These are phyloP conservation scores for Galerina sulciceps DNA, from an alignment of 768 basidiomycete species.

Conservation along the genomic window DNA sequence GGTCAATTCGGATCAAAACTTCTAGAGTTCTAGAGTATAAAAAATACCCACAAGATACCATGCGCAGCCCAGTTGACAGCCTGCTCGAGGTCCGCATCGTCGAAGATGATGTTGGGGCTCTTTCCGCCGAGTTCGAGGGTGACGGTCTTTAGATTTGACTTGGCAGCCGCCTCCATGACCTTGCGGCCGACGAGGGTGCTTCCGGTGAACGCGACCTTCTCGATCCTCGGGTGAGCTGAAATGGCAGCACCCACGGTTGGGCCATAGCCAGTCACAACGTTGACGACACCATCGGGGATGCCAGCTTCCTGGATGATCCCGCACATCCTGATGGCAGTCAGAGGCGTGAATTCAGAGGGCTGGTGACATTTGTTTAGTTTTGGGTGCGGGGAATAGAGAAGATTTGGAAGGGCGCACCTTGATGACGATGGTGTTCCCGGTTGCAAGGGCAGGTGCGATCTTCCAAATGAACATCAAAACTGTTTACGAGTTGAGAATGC, in stretches of 20 bases:
- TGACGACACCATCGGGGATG: constrained; percentile 80
- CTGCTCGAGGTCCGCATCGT: constrained; percentile 74
- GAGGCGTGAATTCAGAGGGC: constrained; percentile 80
- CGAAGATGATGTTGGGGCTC: constrained; percentile 72
- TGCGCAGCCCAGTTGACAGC: constrained; percentile 73
- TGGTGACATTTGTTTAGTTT: constrained; percentile 22
- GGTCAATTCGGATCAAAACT: neutral
- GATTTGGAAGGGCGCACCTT: constrained; percentile 38
- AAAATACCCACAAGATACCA: constrained; percentile 69
- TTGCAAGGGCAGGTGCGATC: constrained; percentile 81
- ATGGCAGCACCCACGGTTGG: constrained; percentile 72
- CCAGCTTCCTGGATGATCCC: constrained; percentile 74
- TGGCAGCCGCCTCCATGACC: constrained; percentile 79
- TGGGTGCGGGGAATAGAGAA: neutral
- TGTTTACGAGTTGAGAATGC: constrained; percentile 23
- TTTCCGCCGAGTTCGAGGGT: constrained; percentile 86
- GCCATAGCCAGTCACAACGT: constrained; percentile 78
- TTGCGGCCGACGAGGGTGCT: constrained; percentile 80
- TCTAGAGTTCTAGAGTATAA: neutral
- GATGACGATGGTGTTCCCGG: constrained; percentile 78
- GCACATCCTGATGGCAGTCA: constrained; percentile 62
- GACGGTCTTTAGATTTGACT: constrained; percentile 83
- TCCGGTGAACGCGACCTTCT: constrained; percentile 87
- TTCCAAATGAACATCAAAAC: constrained; percentile 76
- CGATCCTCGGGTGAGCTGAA: constrained; percentile 68